Percentiles rank a stretch among this genome's conserved stretches.
Evolutionary conservation across 2,329 filamentous ascomycete species (phyloP).

Genomic region (Claviceps sp.): DNA sequence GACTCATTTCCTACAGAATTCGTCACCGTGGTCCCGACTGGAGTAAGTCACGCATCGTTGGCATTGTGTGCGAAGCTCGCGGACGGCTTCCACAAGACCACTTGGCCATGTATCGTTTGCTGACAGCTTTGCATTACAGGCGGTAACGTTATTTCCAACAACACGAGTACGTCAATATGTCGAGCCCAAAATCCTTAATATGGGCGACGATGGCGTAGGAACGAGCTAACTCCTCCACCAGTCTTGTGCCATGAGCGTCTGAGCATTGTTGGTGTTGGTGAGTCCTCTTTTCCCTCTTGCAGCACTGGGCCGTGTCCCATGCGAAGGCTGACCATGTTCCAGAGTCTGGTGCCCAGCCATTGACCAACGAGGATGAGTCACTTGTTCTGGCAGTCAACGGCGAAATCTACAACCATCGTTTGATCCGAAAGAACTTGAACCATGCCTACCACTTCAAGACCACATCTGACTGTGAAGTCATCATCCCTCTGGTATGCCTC

Average conservation of each 20-base stretch:
- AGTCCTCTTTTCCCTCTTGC: slow-evolving; percentile 18
- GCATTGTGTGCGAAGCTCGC: neutral
- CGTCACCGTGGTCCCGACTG: slow-evolving; percentile 96
- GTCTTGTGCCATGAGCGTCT: slow-evolving; percentile 95
- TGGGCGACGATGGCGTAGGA: too few species aligned
- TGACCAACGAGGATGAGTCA: slow-evolving; percentile 79
- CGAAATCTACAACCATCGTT: slow-evolving; percentile 98
- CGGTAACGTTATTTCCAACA: slow-evolving; percentile 77
- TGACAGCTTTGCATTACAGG: slow-evolving; percentile 33
- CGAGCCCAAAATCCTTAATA: neutral
- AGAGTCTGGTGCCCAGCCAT: slow-evolving; percentile 92
- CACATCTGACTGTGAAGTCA: slow-evolving; percentile 95
- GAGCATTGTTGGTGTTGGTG: slow-evolving; percentile 93
- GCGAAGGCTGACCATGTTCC: slow-evolving; percentile 10
- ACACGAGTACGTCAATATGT: slow-evolving; percentile 59
- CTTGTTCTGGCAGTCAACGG: slow-evolving; percentile 95
- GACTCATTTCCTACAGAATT: slow-evolving; percentile 40
- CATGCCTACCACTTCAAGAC: slow-evolving; percentile 93
- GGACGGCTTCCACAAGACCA: neutral
- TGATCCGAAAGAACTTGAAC: slow-evolving; percentile 78
- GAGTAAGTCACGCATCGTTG: slow-evolving; percentile 51
- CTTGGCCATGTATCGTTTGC: neutral
- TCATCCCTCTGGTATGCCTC: slow-evolving; percentile 75
- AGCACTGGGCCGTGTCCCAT: neutral
- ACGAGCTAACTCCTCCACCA: slow-evolving; percentile 22